Evolutionary conservation across 179 eudicot genomes (phyloP).

Genomic region (Heliamphora pulchella): DNA sequence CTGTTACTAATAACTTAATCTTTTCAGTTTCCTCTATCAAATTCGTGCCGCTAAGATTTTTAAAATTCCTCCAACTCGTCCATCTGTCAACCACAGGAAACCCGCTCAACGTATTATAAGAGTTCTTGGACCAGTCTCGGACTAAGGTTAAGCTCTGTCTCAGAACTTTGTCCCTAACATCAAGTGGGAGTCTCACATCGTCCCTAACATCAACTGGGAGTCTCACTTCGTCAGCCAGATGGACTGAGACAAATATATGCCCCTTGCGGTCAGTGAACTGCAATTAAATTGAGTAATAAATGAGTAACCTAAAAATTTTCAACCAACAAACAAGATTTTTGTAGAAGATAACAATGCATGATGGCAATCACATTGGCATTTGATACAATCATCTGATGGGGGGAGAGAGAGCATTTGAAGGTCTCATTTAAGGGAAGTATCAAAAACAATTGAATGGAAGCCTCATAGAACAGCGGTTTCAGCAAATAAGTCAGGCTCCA

Average conservation of each 20-base stretch:
- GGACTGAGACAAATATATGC: conserved; percentile 82
- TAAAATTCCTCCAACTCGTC: conserved; percentile 69
- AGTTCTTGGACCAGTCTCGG: conserved; percentile 27
- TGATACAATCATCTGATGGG: not conserved
- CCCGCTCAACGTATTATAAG: conserved; percentile 66
- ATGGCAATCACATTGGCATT: not conserved
- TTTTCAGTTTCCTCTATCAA: conserved; percentile 27
- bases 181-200: conserved; percentile 45
- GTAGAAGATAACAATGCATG: not conserved
- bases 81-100: conserved; percentile 64
- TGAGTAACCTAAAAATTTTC: not conserved
- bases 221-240: conserved; percentile 67
- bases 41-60: conserved; percentile 28
- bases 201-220: conserved; percentile 38
- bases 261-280: conserved; percentile 82
- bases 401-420: too few relatives aligned
- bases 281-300: conserved; percentile 18
- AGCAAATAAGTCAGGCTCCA: too few relatives aligned
- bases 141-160: conserved; percentile 34
- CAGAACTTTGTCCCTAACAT: conserved; percentile 53
- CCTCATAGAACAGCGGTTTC: too few relatives aligned
- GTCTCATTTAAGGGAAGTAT: too few relatives aligned
- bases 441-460: too few relatives aligned
- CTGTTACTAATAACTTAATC: conserved; percentile 62
- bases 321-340: not conserved